These are phyloP conservation scores for Entophlyctis luteolus DNA, from an alignment of 192 early-diverging fungal species.

Conservation along the genomic window DNA sequence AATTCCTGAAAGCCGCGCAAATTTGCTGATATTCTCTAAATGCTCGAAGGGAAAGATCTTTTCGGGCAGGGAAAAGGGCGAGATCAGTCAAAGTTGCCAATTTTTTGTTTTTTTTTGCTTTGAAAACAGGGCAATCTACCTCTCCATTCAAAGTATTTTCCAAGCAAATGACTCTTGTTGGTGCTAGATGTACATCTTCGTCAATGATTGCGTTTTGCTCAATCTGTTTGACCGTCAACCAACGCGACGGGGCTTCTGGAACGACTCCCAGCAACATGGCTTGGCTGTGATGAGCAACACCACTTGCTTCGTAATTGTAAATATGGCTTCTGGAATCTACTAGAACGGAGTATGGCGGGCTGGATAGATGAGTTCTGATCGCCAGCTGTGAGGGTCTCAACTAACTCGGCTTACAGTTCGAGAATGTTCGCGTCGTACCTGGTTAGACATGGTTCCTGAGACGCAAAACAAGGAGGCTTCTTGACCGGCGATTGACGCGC, in stretches of 20 bases:
- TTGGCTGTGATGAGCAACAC: conserved; percentile 72
- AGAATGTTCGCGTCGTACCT: conserved; percentile 31
- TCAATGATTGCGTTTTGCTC: conserved; percentile 54
- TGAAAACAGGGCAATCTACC: too few relatives aligned
- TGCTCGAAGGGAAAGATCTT: conserved; percentile 70
- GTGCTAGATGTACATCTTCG: conserved; percentile 73
- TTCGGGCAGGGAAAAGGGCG: neutral
- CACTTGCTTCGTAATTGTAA: conserved; percentile 73
- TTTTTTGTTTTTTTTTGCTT: too few relatives aligned
- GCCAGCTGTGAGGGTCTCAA: conserved; percentile 61
- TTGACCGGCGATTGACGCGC: conserved; percentile 70
- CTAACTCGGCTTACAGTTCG: neutral
- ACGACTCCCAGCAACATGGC: conserved; percentile 64
- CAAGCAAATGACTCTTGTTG: conserved; percentile 73
- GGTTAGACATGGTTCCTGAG: conserved; percentile 71
- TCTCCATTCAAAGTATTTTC: conserved; percentile 88
- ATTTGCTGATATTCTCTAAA: conserved; percentile 57
- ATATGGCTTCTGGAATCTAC: conserved; percentile 76
- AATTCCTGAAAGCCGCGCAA: conserved; percentile 54
- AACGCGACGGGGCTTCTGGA: conserved; percentile 43
- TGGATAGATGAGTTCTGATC: conserved; percentile 66
- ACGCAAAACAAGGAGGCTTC: conserved; percentile 77
- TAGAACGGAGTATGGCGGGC: conserved; percentile 76
- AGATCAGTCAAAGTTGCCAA: too few relatives aligned
- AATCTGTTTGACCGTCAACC: conserved; percentile 66